Evolutionary conservation across 164 flowering plant species (phyloP).

Genomic region (Vitis labrusca): DNA sequence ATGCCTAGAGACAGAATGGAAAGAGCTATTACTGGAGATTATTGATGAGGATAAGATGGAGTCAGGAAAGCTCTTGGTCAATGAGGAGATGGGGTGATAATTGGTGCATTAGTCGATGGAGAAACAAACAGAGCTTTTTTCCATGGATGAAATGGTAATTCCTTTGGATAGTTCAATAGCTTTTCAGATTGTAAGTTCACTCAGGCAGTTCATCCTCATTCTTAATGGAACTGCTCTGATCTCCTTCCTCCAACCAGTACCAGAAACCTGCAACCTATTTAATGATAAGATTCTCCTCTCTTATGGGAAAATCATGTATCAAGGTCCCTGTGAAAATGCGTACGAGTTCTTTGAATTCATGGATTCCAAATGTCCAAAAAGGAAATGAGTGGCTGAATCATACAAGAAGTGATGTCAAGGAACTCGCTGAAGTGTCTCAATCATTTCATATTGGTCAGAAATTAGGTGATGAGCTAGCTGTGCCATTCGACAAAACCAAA

Average conservation of each 20-base stretch:
- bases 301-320: constrained; percentile 52
- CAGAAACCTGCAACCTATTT: constrained; percentile 46
- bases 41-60: no score
- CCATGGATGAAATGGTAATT: constrained; percentile 57
- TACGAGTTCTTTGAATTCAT: constrained; percentile 43
- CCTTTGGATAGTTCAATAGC: constrained; percentile 65
- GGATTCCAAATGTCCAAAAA: constrained; percentile 58
- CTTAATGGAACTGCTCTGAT: constrained; percentile 43
- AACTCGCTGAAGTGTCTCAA: no score
- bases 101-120: no score
- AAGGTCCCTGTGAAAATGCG: constrained; percentile 51
- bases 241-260: constrained; percentile 57
- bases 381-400: constrained; percentile 28
- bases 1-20: no score
- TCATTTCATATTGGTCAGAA: no score
- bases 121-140: constrained; percentile 30
- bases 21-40: no score
- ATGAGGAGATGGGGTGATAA: no score
- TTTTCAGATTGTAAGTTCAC: constrained; percentile 45
- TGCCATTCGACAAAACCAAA: no score
- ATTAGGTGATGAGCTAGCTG: no score
- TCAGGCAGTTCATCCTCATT: constrained; percentile 41
- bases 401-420: no score
- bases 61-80: no score
- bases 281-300: constrained; percentile 53